Conservation (phyloP, 1,284 basidiomycete genomes). For the Cutaneotrichosporon dermatis region DNA sequence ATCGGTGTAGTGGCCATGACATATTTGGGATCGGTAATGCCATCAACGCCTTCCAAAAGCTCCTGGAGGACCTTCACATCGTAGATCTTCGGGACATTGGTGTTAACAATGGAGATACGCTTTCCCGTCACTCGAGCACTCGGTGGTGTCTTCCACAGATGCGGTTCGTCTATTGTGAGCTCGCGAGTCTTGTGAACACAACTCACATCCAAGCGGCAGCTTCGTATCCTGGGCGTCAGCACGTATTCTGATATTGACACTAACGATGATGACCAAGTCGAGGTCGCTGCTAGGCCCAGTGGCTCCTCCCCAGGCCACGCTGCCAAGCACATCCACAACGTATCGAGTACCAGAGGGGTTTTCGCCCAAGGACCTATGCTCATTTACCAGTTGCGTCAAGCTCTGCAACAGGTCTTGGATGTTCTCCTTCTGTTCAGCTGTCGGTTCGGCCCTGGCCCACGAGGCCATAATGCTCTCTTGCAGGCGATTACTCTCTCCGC, state of each 20-base stretch:
- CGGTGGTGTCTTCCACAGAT: conserved; percentile 1
- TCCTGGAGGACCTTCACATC: no score
- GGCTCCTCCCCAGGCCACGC: conserved; percentile 47
- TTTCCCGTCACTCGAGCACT: neutral
- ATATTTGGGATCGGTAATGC: conserved; percentile 19
- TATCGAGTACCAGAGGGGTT: conserved; percentile 18
- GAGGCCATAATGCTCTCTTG: conserved; percentile 2
- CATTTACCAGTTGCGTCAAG: neutral
- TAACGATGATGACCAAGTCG: conserved; percentile 42
- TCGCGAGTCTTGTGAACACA: neutral
- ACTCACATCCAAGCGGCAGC: conserved; percentile 40
- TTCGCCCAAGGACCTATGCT: neutral
- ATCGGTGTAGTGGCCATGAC: conserved; percentile 38
- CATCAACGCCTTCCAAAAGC: conserved; percentile 4
- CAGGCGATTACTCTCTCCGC: neutral
- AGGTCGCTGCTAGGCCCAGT: conserved; percentile 41
- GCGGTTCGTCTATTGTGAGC: conserved; percentile 9
- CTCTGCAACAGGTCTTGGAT: neutral
- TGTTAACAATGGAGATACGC: no score
- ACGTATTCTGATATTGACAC: neutral
- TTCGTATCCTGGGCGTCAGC: conserved; percentile 26
- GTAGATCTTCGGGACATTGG: no score
- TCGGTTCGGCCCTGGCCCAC: conserved; percentile 5
- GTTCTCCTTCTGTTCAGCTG: neutral
- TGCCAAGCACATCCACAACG: conserved; percentile 48